Evolutionary conservation across 768 basidiomycete species (phyloP), one percentile per base, ranked within the genome.

Genomic region (Tubosaeta sp.): DNA sequence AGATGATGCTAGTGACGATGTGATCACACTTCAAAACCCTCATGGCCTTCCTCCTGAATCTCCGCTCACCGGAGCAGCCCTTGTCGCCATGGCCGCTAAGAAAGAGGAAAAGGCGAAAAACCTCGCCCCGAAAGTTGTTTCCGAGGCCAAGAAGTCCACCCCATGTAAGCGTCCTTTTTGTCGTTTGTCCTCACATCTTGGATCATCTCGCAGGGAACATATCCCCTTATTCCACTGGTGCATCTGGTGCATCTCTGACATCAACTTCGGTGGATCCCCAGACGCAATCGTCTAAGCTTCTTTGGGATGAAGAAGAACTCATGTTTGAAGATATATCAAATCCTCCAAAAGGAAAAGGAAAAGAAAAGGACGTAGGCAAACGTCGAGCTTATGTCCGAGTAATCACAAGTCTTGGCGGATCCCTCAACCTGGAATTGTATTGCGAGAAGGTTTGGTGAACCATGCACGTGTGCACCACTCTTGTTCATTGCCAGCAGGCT

Each of bases 261-360:
- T 94, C 91, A 3, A 98, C 97, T 0, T 86, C 94, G 4, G 79
- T 94, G 51, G 89, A 90, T 59, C 86, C 93, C 12, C 81, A 84
- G 51, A 80, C 78, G 4, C 59, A 64, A 41, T 71, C 72, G 42
- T 85, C 94, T 44, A 85, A 88, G 60, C 81, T 97, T 5, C 73
- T 98, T n/a, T 95, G 94, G 84, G 95, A 99, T 68, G 97, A 98
- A 83, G 97, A 99, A 71, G 95, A 98, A 66, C 75, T 95, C 14
- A 99, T 99, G 97, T 99, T 95, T 59, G 95, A 97, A 69, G 89
- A 90, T 32, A 85, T 99, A 59, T 77, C 85, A 12, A 86, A 86
- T 53, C 84, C 84, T 13, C 76, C 75, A 2, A 91, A 90, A 68
- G 85, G 88, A 1, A 92, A 92, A 69, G 86, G 85, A 2, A 98